Evolutionary conservation across 306 rosid species (phyloP), one percentile per base, ranked within the genome.

Genomic region (Fragaria vesca): DNA sequence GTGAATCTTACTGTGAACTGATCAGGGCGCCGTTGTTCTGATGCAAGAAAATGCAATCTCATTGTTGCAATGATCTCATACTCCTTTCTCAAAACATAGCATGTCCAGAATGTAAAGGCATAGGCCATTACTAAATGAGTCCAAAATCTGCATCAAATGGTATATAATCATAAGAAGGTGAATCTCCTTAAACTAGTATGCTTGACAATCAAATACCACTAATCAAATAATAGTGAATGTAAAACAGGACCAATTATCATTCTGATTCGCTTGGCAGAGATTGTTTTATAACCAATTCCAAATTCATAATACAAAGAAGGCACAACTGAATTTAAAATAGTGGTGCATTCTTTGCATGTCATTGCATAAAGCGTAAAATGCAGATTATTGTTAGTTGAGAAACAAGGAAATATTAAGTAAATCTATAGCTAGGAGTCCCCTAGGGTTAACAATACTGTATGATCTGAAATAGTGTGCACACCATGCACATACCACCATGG

Each of bases 61-160:
- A 95, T 91, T 58, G 89, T 69, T 36, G 99, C 96, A 83, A 92
- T 86, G 26, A 72, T 86, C 77, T 89, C 90, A 72, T 95, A 95
- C 89, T 95, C 99, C 85, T 80, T 88, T 80, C 84, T 91, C 84
- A 95, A 85, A 72, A 90, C 85, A 81, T 90, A 91, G 85, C 96
- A 95, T 30, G 97, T 88, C 97, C 97, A 95, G 76, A 91, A 87
- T 73, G 99, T 93, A 87, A 95, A 95, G 71, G 83, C 93, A 86
- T 95, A 95, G 61, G 97, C 97, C 97, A 95, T 95, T 75, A 88
- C 90, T 86, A 93, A 81, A 85, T 95, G 99, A 76, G 99, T 91
- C 99, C 97, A 95, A 82, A 95, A 95, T 87, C 99, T 95, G 93
- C 84, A 86, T 84, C 69, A 77, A 24, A 42, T 42, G 26, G 46